phyloP scores from a whole-genome alignment of 768 basidiomycete genomes.

The Leccinum uliginosum region DNA sequence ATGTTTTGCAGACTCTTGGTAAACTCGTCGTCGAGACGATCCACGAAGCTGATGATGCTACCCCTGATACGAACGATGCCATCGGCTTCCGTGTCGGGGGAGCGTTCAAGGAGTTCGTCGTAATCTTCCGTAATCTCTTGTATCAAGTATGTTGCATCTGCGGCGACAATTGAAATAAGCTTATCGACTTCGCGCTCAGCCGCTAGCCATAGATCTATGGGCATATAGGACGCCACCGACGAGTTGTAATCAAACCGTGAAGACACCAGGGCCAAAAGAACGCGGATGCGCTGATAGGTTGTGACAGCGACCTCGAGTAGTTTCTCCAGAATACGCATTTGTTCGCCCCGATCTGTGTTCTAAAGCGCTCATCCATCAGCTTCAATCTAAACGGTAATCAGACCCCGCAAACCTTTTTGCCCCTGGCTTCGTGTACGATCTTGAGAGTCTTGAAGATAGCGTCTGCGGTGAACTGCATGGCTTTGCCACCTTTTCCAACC shows the following conservation, averaged over 20 bases:
- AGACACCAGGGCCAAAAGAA: conserved; percentile 88
- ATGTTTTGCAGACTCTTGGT: conserved; percentile 96
- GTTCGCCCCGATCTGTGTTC: conserved; percentile 96
- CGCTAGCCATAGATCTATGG: conserved; percentile 83
- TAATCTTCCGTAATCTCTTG: conserved; percentile 89
- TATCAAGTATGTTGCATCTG: conserved; percentile 72
- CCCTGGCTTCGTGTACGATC: conserved; percentile 88
- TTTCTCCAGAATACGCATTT: conserved; percentile 86
- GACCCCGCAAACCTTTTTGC: conserved; percentile 75
- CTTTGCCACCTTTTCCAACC: conserved; percentile 87
- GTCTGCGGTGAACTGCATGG: conserved; percentile 76
- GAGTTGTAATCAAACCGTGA: conserved; percentile 97
- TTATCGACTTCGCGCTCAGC: conserved; percentile 88
- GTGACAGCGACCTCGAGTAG: conserved; percentile 82
- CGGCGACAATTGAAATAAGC: conserved; percentile 73
- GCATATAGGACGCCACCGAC: conserved; percentile 82
- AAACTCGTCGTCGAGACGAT: conserved; percentile 97
- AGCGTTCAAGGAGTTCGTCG: conserved; percentile 82
- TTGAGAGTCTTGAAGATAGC: conserved; percentile 90
- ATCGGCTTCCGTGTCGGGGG: conserved; percentile 63
- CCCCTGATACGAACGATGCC: conserved; percentile 86
- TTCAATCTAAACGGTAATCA: conserved; percentile 4
- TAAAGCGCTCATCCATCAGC: conserved; percentile 28
- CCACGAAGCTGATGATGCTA: conserved; percentile 93
- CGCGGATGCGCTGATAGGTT: conserved; percentile 89